A percentile compares a stretch with the other conserved stretches of the same genome.
Conservation (phyloP, 1,284 basidiomycete genomes). For the Fereydounia khargensis region DNA sequence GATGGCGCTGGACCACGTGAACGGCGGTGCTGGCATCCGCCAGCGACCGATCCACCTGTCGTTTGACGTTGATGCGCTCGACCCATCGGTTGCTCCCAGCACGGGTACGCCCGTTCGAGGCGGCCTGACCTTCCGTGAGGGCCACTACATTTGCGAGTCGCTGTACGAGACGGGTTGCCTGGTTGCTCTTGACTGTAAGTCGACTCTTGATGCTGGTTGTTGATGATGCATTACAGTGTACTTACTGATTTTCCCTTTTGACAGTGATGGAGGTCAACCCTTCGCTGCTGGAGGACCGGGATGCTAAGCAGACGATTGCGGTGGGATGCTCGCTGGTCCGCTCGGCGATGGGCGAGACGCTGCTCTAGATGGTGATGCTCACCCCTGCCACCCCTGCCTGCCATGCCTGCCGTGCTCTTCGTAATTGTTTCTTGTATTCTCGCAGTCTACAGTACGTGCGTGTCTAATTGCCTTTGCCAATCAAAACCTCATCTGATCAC, state of each 20-base stretch:
- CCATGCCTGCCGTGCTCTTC: no score
- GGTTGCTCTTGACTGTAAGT: slow-evolving; percentile 71
- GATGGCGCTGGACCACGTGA: slow-evolving; percentile 91
- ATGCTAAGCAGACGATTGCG: slow-evolving; percentile 79
- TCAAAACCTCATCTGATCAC: no score
- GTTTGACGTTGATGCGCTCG: slow-evolving; percentile 84
- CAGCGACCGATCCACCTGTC: slow-evolving; percentile 86
- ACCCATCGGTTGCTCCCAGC: slow-evolving; percentile 88
- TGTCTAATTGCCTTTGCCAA: no score
- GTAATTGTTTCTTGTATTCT: no score
- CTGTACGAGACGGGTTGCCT: slow-evolving; percentile 89
- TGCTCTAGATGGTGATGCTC: no score
- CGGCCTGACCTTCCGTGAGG: slow-evolving; percentile 93
- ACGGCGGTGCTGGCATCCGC: slow-evolving; percentile 62
- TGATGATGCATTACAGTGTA: no score
- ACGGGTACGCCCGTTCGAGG: slow-evolving; percentile 94
- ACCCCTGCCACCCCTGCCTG: no score
- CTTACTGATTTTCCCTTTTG: no score
- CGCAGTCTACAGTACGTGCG: no score
- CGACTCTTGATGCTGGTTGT: no score
- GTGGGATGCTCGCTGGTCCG: slow-evolving; percentile 90
- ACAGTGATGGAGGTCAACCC: slow-evolving; percentile 96
- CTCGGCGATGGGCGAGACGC: slow-evolving; percentile 71
- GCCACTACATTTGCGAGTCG: slow-evolving; percentile 87
- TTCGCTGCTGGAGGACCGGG: slow-evolving; percentile 69